Percentiles rank a stretch among this genome's conserved stretches.
Evolutionary conservation across 495 filamentous ascomycete species (phyloP).

Genomic region (Rhypophila decipiens): DNA sequence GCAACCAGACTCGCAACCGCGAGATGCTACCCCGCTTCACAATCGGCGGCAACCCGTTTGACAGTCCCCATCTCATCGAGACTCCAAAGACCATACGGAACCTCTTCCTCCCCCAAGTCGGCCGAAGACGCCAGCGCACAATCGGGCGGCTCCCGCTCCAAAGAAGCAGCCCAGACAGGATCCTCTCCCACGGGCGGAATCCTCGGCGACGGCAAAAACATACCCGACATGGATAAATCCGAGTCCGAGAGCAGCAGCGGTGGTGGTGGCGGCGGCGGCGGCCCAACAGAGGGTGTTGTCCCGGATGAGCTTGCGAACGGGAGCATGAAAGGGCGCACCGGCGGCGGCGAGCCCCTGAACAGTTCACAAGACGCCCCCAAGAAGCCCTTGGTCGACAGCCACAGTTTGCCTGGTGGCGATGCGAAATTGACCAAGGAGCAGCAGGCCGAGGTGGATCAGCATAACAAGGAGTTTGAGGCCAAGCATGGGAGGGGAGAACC

Average conservation of each 20-base stretch:
- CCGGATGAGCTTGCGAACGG: slow-evolving; percentile 21
- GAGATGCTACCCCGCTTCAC: no score
- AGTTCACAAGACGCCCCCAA: slow-evolving; percentile 32
- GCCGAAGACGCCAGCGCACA: slow-evolving; percentile 37
- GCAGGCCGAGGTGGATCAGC: slow-evolving; percentile 43
- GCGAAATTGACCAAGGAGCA: slow-evolving; percentile 37
- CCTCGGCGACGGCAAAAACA: neutral
- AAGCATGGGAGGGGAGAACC: slow-evolving; percentile 35
- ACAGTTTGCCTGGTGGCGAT: slow-evolving; percentile 25
- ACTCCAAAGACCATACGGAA: no score
- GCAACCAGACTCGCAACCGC: no score
- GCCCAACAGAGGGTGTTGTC: slow-evolving; percentile 1
- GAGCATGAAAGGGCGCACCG: slow-evolving; percentile 28
- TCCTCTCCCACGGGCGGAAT: slow-evolving; percentile 19
- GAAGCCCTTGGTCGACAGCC: slow-evolving; percentile 42
- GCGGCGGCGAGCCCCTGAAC: slow-evolving; percentile 34
- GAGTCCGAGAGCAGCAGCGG: no score
- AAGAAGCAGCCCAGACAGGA: slow-evolving; percentile 27
- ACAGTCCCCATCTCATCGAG: no score
- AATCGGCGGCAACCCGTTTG: no score
- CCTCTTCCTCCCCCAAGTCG: slow-evolving; percentile 17
- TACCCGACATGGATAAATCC: neutral
- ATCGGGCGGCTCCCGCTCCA: slow-evolving; percentile 39
- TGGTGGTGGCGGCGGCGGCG: no score
- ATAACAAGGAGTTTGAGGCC: slow-evolving; percentile 46